Evolutionary conservation across 352 stramenopile species (phyloP), one percentile per base, ranked within the genome.

Genomic region (Phytophthora vignae): DNA sequence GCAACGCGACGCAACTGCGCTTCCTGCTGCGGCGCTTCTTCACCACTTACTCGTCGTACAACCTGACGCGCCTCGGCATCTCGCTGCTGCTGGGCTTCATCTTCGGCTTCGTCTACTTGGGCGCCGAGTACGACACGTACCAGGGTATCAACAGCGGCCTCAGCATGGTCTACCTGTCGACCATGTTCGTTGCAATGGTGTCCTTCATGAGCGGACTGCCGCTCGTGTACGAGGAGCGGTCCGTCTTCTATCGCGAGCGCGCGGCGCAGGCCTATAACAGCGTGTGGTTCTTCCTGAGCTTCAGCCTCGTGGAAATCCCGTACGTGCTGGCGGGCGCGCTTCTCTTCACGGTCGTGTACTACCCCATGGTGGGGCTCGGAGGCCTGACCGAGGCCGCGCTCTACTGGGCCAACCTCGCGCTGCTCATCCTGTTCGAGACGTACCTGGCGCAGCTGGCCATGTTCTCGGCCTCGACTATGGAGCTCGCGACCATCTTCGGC

Each of bases 21-120:
- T 58, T 58, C 27, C 52, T 58, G 17, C 52, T 58, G 14, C 25
- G 22, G 25, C 25, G 52, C 52, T 44, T 58, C 25, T 58, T 58
- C 27, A 58, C 8, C 22, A 44, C 27, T 48, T 97, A 97, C 69
- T 97, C 91, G 25, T 79, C 78, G 56, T 98, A 98, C 76, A 97
- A 95, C 74, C 44, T 92, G 7, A 84, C 27, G 50, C 81, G 91
- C 14, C 52, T 21, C 38, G n/a, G 15, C 14, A 55, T 53, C n/a
- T 31, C 19, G n/a, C 25, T 44, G 56, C 42, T 12, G 15, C 72
- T 62, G 11, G 36, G 55, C 19, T 21, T 62, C 31, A 52, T 81
- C 48, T 84, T 81, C 31, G 77, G 74, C 3, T 46, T 81, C 0
- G 33, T 64, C 2, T 83, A 71, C 62, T 29, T 73, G n/a, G 56